phyloP scores from a whole-genome alignment of 139 green algal genomes.

The Closterium sp. region DNA sequence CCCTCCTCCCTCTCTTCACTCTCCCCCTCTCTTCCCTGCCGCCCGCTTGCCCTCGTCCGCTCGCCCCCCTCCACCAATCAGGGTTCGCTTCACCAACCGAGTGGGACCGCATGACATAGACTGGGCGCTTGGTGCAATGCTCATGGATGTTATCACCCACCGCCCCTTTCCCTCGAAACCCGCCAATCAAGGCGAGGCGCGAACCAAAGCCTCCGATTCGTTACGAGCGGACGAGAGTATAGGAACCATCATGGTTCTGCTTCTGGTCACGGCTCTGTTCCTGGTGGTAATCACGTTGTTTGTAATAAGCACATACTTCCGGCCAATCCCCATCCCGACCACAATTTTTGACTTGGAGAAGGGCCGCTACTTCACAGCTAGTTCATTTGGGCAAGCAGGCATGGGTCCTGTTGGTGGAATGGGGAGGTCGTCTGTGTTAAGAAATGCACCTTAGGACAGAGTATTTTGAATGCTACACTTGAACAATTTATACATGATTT shows the following conservation, averaged over 20 bases:
- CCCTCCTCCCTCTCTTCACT: neutral
- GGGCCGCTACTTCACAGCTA: conserved; percentile 34
- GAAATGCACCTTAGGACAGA: neutral
- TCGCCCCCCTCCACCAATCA: neutral
- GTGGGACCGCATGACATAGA: conserved; percentile 36
- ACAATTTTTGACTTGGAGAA: conserved; percentile 45
- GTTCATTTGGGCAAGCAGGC: neutral
- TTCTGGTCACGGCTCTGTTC: conserved; percentile 7
- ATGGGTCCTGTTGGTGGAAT: neutral
- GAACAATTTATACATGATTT: too few species aligned
- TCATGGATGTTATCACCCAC: conserved; percentile 2
- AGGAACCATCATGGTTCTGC: neutral
- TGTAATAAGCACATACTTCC: neutral
- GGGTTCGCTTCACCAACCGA: conserved; percentile 38
- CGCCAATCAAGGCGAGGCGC: neutral
- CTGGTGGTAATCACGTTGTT: neutral
- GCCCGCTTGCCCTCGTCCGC: neutral
- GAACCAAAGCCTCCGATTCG: neutral
- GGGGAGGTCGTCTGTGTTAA: neutral
- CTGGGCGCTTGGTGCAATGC: conserved; percentile 47
- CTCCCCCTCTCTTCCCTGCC: neutral
- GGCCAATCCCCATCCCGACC: neutral
- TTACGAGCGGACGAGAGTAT: neutral
- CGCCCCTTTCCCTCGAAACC: neutral
- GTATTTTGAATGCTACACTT: too few species aligned